These are phyloP conservation scores for Salix exigua DNA, from an alignment of 345 rosid species.

Conservation along the genomic window DNA sequence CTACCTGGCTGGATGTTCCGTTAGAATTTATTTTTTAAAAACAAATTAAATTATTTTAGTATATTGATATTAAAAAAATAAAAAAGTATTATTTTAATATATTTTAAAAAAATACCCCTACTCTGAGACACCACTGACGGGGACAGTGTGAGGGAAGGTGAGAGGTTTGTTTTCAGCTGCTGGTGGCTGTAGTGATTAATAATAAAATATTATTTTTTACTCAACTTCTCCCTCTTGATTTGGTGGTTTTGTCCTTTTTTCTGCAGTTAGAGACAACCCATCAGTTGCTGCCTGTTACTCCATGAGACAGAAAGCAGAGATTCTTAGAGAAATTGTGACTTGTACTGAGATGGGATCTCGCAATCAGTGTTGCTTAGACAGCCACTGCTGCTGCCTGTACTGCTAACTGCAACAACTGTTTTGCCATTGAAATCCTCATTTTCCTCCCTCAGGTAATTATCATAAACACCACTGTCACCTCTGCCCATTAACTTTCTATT, in stretches of 20 bases:
- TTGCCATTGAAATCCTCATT: background rate
- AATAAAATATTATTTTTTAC: background rate
- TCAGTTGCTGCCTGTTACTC: constrained; percentile 3
- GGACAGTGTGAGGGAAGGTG: background rate
- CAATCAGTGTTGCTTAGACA: background rate
- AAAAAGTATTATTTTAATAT: too few relatives aligned
- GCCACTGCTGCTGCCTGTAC: background rate
- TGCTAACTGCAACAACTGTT: background rate
- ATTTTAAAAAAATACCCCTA: background rate
- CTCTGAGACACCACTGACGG: too few relatives aligned
- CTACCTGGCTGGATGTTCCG: too few relatives aligned
- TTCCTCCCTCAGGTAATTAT: too few relatives aligned
- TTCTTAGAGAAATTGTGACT: constrained; percentile 1
- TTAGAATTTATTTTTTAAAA: too few relatives aligned
- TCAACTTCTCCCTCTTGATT: background rate
- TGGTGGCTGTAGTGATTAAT: background rate
- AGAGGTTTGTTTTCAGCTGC: background rate
- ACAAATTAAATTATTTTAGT: too few relatives aligned
- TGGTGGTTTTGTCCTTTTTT: background rate
- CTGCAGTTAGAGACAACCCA: constrained; percentile 10
- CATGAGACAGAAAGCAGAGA: background rate
- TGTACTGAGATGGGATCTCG: constrained; percentile 7
- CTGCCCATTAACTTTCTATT: too few relatives aligned
- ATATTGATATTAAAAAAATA: background rate
- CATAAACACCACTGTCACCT: too few relatives aligned